Evolutionary conservation across 129 eudicot genomes (phyloP).

Genomic region (Calendula officinalis): DNA sequence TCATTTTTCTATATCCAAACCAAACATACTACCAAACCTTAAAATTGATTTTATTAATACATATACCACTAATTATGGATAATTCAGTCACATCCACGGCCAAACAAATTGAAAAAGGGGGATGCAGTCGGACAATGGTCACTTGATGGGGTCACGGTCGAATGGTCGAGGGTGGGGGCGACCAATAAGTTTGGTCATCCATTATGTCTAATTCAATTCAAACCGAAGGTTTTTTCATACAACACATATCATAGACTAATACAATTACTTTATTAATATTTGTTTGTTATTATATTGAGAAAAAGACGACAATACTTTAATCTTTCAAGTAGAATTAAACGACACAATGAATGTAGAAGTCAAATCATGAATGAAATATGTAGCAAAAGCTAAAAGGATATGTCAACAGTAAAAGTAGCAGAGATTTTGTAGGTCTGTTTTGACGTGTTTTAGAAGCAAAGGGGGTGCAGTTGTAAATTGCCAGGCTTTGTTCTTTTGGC

Average conservation of each 20-base stretch:
- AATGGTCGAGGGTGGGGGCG: no score
- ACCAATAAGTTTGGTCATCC: no score
- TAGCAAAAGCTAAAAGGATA: constrained; percentile 36
- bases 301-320: constrained; percentile 17
- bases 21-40: no score
- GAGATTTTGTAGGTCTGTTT: constrained; percentile 46
- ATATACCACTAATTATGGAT: no score
- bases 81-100: no score
- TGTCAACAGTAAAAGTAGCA: constrained; percentile 40
- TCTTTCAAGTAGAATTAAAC: constrained; percentile 27
- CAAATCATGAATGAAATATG: constrained; percentile 37
- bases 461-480: constrained; percentile 48
- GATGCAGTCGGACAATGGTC: no score
- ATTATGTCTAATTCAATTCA: no score
- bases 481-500: constrained; percentile 40
- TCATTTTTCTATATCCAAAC: no score
- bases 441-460: constrained; percentile 47
- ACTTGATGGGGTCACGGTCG: no score
- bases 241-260: not conserved
- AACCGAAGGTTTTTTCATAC: no score
- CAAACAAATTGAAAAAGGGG: no score
- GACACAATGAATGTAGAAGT: constrained; percentile 41
- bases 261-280: not conserved
- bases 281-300: not conserved
- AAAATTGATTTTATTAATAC: no score